Evolutionary conservation across 768 basidiomycete species (phyloP), one percentile per base, ranked within the genome.

Genomic region (Chalciporus piperatus): DNA sequence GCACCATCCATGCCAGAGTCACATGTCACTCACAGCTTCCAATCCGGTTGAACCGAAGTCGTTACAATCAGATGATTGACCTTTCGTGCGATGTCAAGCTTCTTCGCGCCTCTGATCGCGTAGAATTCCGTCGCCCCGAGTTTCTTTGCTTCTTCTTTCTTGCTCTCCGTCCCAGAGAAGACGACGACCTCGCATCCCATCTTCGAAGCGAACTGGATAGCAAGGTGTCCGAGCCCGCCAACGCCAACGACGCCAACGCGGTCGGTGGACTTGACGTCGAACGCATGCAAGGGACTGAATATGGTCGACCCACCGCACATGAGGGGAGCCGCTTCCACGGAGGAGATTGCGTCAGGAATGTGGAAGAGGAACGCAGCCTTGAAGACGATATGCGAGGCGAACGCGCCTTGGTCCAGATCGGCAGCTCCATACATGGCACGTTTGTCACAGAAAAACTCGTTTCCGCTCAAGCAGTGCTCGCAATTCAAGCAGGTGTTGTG

Each of bases 121-220:
- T 72, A 64, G 48, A 72, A 74, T 48, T 74, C 73, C 8, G 50
- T 59, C 2, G 72, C 73, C 4, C 73, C 72, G 0, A 74, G 61
- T 17, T 45, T 42, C 43, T 40, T 53, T 17, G 73, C 70, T 28
- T 73, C 70, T 8, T 65, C 61, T 41, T 38, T 65, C 52, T 74
- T 74, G 22, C 41, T 45, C 7, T 73, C 68, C 0, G 70, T 66
- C 22, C 63, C 43, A 6, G 70, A 72, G 27, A 73, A 67, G 6
- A 68, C 72, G 43, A 69, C 63, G 4, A 74, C 72, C 7, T 67
- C 66, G 17, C 69, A 70, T 13, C 72, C 72, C 67, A 73, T 73
- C 57, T 71, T 74, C 30, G 66, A 52, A 4, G 72, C 70, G 51
- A 74, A 73, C 39, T 72, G 69, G 30, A 73, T 65, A 6, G 68